These are phyloP conservation scores for Penicillium malachiteum DNA, from an alignment of 495 filamentous ascomycete genomes.

Conservation along the genomic window DNA sequence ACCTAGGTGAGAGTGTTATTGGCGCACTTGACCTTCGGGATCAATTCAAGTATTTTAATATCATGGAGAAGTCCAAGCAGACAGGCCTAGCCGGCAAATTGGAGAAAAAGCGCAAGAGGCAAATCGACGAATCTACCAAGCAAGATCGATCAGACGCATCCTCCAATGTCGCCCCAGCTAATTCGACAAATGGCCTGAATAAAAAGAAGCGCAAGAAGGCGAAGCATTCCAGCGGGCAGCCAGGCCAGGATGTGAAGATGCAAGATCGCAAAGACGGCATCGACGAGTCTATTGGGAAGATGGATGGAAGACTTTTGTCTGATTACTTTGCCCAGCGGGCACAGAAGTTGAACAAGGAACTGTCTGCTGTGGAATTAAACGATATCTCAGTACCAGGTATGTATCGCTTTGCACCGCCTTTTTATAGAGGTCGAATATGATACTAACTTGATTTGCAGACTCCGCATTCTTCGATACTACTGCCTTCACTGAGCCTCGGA, in stretches of 20 bases:
- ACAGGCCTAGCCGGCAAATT: slow-evolving; percentile 38
- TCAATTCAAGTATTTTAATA: slow-evolving; percentile 3
- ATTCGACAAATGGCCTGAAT: slow-evolving; percentile 25
- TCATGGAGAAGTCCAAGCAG: slow-evolving; percentile 20
- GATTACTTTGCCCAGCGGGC: slow-evolving; percentile 82
- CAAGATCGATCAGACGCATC: slow-evolving; percentile 28
- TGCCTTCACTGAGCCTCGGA: slow-evolving; percentile 61
- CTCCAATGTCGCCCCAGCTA: slow-evolving; percentile 20
- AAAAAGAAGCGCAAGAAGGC: slow-evolving; percentile 52
- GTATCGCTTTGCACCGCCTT: slow-evolving; percentile 11
- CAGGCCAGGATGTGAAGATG: slow-evolving; percentile 55
- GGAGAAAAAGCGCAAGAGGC: slow-evolving; percentile 53
- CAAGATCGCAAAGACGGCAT: slow-evolving; percentile 61
- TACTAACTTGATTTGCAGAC: slow-evolving; percentile 35
- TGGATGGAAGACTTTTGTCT: slow-evolving; percentile 80
- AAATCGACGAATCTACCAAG: slow-evolving; percentile 45
- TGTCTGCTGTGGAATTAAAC: slow-evolving; percentile 79
- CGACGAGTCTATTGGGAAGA: slow-evolving; percentile 74
- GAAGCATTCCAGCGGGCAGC: slow-evolving; percentile 50
- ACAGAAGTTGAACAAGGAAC: slow-evolving; percentile 70
- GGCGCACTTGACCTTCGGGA: too few relatives aligned
- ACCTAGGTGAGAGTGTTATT: too few relatives aligned
- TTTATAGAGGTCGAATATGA: background rate
- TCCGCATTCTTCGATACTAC: slow-evolving; percentile 70
- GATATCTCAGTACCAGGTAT: slow-evolving; percentile 80